A percentile compares a stretch with the other conserved stretches of the same genome.
phyloP scores from a whole-genome alignment of 164 flowering plant species.

The Piper longum region DNA sequence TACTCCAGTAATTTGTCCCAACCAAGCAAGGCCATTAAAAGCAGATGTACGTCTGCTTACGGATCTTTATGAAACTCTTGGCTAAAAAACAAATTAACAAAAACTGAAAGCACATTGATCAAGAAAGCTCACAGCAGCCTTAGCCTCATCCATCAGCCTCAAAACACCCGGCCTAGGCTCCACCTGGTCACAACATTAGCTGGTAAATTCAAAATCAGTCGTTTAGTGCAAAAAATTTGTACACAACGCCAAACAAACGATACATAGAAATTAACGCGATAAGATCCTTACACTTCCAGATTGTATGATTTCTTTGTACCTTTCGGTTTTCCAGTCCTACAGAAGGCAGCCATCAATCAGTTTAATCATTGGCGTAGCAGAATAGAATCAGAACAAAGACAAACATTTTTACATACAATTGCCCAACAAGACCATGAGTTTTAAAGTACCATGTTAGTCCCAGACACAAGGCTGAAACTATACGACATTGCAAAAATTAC shows the following conservation, averaged over 20 bases:
- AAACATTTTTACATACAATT: too few relatives aligned
- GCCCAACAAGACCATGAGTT: background rate
- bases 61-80: too few relatives aligned
- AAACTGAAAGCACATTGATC: background rate
- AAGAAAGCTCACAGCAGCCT: slow-evolving; percentile 60
- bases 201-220: slow-evolving; percentile 5
- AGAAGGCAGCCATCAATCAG: slow-evolving; percentile 6
- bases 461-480: too few relatives aligned
- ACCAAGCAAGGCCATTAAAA: too few relatives aligned
- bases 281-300: slow-evolving; percentile 75
- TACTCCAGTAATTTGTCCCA: too few relatives aligned
- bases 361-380: background rate
- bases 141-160: slow-evolving; percentile 93
- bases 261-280: background rate
- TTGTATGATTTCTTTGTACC: slow-evolving; percentile 88
- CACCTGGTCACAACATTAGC: slow-evolving; percentile 40
- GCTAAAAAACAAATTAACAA: background rate
- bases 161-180: slow-evolving; percentile 87
- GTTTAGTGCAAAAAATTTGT: background rate
- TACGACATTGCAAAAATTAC: background rate
- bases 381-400: background rate
- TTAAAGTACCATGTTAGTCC: background rate
- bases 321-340: slow-evolving; percentile 98
- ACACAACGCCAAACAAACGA: slow-evolving; percentile 1
- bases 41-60: too few relatives aligned